Base-by-base conservation (phyloP, 192 early-diverging fungal genomes). In the Mortierella antarctica region DNA sequence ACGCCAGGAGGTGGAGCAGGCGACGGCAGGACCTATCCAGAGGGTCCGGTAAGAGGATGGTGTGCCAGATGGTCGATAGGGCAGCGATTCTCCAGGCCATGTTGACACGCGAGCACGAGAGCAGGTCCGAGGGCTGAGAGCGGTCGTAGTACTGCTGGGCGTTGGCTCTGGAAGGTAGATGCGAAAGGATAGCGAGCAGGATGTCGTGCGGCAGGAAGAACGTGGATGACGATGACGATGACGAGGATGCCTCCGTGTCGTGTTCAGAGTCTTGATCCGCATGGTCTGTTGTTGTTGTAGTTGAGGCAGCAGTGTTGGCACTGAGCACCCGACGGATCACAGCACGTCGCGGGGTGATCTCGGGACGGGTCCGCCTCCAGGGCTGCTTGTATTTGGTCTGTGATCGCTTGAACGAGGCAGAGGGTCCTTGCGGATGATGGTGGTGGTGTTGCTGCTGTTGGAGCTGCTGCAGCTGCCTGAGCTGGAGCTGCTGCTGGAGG, bases 21-120 rank as follows among this genome's bases (percentile, higher is more conserved):
- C 77, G 54, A 20, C 64, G 70, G 47, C 77, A 80, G 48, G 77
- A 71, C 8, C 57, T 57, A 54, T 80, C 77, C 41, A 80, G 42
- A 13, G 77, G 77, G 53, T 80, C 77, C 0, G 77, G 77, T 12
- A 80, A 46, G 8, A 80, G 49, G 23, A 80, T 71, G 14, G 77
- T 59, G 40, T 80, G 77, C 77, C 77, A 80, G 60, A 80, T 72
- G 20, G 57, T 80, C 40, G 77, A 57, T 31, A 80, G 65, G 8
- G 77, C 77, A 1, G 77, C 77, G 6, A 80, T 67, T 8, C 77
- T 63, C 77, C 77, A 80, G 14, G 65, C 77, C 77, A 80, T 80
- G 46, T 68, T 80, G n/a, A 80, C 77, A 15, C 77, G 65, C n/a
- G 77, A 80, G 44, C 77, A 80, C 6, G 77, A 17, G 13, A 80